Evolutionary conservation across 495 filamentous ascomycete species (phyloP), one percentile per base, ranked within the genome.

Genomic region (Aspergillus nanangensis): DNA sequence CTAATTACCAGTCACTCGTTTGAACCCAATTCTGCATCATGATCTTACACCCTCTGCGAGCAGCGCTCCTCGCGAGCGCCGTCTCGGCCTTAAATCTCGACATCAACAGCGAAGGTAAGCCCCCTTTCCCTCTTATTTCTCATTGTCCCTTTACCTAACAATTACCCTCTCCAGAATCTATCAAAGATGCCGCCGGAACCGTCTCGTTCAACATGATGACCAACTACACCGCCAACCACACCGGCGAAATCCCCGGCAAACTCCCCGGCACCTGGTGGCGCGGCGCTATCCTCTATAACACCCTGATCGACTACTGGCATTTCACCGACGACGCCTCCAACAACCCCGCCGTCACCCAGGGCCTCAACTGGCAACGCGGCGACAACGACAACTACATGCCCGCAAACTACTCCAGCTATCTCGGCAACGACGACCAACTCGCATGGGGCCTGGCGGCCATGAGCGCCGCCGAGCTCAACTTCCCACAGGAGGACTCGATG

Each of bases 361-460:
- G 76, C 11, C 57, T 90, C 60, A 67, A 85, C 35, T 73, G 57
- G 52, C 86, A 90, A 59, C 71, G 75, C 15, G 85, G 84, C 11
- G 25, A 44, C 0, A 52, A 78, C 36, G 50, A 70, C 31, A 81
- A 89, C 65, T 88, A 81, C 65, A 77, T 80, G 61, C 77, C 79
- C 1, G 39, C 51, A 13, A 69, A 72, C 52, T 62, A 67, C 29
- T 67, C 60, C 33, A 38, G 48, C 32, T 61, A 59, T 35, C 36
- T 66, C 59, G 81, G 81, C 22, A 87, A 86, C 50, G 82, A 86
- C 48, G 83, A 86, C 51, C 85, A 89, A 63, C 79, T 79, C 20
- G 88, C 88, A 65, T 92, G 87, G 88, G 81, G 70, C 3, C 71
- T 90, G 18, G 68, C 82, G 19, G 77, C 83, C 41, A 76, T 92